phyloP scores from a whole-genome alignment of 2,329 filamentous ascomycete species.

The Exophiala bonariae region DNA sequence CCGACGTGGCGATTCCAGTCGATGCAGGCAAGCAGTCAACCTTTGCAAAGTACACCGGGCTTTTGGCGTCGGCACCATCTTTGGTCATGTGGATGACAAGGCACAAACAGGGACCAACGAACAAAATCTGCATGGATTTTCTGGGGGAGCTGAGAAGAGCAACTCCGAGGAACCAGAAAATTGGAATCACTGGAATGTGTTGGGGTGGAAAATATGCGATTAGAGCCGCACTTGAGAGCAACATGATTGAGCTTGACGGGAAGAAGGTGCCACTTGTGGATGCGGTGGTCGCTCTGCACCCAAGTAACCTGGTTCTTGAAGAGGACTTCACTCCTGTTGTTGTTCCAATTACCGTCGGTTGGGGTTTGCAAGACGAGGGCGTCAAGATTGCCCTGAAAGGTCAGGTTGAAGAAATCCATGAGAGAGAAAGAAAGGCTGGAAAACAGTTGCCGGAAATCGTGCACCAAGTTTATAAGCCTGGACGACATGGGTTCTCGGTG shows the following conservation, averaged over 20 bases:
- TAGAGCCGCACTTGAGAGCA: constrained; percentile 48
- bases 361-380: constrained; percentile 27
- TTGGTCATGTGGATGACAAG: constrained; percentile 57
- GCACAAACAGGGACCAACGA: constrained; percentile 55
- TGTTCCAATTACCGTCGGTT: constrained; percentile 25
- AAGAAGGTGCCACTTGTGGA: constrained; percentile 46
- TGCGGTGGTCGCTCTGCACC: constrained; percentile 55
- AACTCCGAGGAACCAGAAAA: constrained; percentile 45
- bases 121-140: constrained; percentile 54
- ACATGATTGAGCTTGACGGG: constrained; percentile 31
- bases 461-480: constrained; percentile 36
- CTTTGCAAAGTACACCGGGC: constrained; percentile 40
- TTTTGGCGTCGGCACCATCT: constrained; percentile 35
- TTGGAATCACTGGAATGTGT: constrained; percentile 62
- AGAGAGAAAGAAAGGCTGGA: constrained; percentile 23
- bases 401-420: constrained; percentile 27
- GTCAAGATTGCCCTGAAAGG: constrained; percentile 25
- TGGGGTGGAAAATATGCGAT: constrained; percentile 60
- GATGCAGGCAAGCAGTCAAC: constrained; percentile 57
- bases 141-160: constrained; percentile 53
- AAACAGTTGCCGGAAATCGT: constrained; percentile 32
- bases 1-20: constrained; percentile 56
- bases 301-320: constrained; percentile 50
- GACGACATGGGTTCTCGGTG: constrained; percentile 38
- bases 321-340: constrained; percentile 42